phyloP scores from a whole-genome alignment of 1,139 yeast species.

The Kluyveromyces sp. region DNA sequence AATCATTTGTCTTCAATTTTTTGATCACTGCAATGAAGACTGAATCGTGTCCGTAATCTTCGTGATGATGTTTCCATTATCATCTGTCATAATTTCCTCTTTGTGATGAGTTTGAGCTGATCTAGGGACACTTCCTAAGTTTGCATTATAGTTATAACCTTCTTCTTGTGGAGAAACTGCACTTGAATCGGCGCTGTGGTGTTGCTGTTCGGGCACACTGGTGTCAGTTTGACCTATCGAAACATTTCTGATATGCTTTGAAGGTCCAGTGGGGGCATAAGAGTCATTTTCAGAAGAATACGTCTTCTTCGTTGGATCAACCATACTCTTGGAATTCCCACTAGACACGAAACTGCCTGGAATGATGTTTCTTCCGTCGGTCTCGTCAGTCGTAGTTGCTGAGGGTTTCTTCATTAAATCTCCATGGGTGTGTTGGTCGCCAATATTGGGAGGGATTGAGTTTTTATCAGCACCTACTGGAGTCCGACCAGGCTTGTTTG shows the following conservation, averaged over 20 bases:
- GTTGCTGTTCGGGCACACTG: background rate
- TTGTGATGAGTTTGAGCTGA: background rate
- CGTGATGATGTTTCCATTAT: background rate
- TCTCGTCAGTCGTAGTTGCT: background rate
- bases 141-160: background rate
- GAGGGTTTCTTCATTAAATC: background rate
- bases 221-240: background rate
- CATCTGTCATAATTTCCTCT: background rate
- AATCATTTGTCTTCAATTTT: too few species aligned
- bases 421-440: background rate
- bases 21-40: slow-evolving; percentile 1
- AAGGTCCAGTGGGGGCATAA: slow-evolving; percentile 1
- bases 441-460: background rate
- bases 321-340: slow-evolving; percentile 3
- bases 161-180: background rate
- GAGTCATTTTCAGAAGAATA: background rate
- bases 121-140: slow-evolving; percentile 1
- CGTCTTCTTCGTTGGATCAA: slow-evolving; percentile 4
- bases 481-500: background rate
- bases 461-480: background rate
- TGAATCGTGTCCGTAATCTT: slow-evolving; percentile 3
- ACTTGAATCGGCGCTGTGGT: background rate
- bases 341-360: background rate
- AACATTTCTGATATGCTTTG: background rate
- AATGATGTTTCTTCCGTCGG: background rate